Evolutionary conservation across 306 rosid species (phyloP).

Genomic region (Cicer pinnatifidum): DNA sequence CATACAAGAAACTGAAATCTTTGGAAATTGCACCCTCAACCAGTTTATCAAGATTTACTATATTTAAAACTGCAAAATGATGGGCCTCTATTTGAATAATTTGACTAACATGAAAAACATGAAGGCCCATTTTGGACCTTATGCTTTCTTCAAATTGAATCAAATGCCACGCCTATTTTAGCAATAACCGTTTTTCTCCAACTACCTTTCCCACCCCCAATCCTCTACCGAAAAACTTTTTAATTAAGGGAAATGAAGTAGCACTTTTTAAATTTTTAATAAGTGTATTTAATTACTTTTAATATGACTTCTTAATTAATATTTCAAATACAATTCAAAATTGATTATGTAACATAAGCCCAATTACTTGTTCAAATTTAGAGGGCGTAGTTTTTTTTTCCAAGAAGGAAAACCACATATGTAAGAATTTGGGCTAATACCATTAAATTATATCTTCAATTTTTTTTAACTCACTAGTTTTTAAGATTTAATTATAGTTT

Average conservation of each 20-base stretch:
- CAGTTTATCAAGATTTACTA: too few relatives aligned
- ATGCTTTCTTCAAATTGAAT: slow-evolving; percentile 38
- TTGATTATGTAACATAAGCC: slow-evolving; percentile 22
- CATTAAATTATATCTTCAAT: slow-evolving; percentile 31
- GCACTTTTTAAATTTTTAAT: too few relatives aligned
- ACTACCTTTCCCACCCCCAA: background rate
- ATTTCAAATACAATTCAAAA: slow-evolving; percentile 1
- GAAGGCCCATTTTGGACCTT: slow-evolving; percentile 39
- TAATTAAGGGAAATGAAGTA: too few relatives aligned
- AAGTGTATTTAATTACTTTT: too few relatives aligned
- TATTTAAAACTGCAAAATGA: too few relatives aligned
- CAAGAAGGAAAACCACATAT: background rate
- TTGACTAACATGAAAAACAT: slow-evolving; percentile 3
- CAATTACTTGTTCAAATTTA: slow-evolving; percentile 36
- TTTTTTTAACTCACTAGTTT: too few relatives aligned
- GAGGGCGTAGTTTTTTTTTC: background rate
- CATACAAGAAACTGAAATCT: too few relatives aligned
- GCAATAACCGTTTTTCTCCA: slow-evolving; percentile 39
- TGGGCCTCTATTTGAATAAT: slow-evolving; percentile 34
- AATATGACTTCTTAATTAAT: background rate
- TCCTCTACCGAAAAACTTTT: background rate
- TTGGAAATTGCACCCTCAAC: too few relatives aligned
- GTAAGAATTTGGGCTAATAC: slow-evolving; percentile 21
- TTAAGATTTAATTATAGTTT: too few relatives aligned
- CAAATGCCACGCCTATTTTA: slow-evolving; percentile 9